phyloP scores from a whole-genome alignment of 306 rosid genomes.

The Benincasa hispida region DNA sequence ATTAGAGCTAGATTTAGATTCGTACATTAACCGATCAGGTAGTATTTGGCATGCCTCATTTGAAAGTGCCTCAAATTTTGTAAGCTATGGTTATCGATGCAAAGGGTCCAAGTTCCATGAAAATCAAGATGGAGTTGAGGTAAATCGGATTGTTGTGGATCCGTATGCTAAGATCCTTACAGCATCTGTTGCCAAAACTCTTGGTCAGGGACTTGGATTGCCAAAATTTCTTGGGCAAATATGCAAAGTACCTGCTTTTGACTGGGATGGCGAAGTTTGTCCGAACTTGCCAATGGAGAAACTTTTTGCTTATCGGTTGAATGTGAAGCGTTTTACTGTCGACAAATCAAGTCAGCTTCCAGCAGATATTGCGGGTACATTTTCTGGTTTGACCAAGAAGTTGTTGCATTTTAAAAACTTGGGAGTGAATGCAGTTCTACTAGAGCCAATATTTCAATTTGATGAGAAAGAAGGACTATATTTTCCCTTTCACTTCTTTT shows the following conservation, averaged over 20 bases:
- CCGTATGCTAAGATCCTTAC: conserved; percentile 68
- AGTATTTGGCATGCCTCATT: conserved; percentile 78
- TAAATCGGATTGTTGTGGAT: conserved; percentile 39
- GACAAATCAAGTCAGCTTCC: conserved; percentile 56
- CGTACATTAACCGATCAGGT: conserved; percentile 72
- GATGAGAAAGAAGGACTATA: conserved; percentile 68
- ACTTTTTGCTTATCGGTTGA: conserved; percentile 58
- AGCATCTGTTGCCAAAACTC: conserved; percentile 18
- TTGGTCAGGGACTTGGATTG: background rate
- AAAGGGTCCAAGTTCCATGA: conserved; percentile 20
- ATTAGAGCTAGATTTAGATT: conserved; percentile 85
- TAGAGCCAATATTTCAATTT: conserved; percentile 71
- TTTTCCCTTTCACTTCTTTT: conserved; percentile 75
- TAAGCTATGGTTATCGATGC: conserved; percentile 64
- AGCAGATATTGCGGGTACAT: conserved; percentile 58
- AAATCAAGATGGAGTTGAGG: conserved; percentile 12
- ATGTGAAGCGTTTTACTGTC: conserved; percentile 46
- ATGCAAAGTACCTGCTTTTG: conserved; percentile 53
- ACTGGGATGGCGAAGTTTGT: conserved; percentile 49
- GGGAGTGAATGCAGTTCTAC: conserved; percentile 64
- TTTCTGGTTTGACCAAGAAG: conserved; percentile 63
- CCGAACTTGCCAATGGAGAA: conserved; percentile 48
- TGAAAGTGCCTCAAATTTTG: conserved; percentile 34
- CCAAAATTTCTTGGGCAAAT: conserved; percentile 42
- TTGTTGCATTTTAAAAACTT: conserved; percentile 61